Evolutionary conservation across 441 rosid genomes (phyloP).

Genomic region (Adansonia grandidieri): DNA sequence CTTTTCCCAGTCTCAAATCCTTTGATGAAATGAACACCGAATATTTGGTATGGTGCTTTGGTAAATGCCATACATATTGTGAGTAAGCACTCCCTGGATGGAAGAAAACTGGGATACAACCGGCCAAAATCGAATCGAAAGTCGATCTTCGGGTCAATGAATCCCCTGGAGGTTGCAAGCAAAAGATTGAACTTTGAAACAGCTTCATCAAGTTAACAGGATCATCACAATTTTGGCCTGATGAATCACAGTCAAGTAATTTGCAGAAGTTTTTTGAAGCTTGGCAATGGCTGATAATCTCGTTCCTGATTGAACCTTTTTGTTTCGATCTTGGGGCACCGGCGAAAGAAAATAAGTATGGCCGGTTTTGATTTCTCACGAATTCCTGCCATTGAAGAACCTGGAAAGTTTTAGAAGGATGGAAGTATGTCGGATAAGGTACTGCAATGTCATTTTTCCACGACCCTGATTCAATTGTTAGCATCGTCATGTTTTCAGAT

Average conservation of each 20-base stretch:
- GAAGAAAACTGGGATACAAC: conserved; percentile 24
- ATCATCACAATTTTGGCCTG: background rate
- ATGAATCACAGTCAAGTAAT: conserved; percentile 10
- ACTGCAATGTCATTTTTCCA: conserved; percentile 47
- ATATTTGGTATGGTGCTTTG: background rate
- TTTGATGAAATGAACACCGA: conserved; percentile 20
- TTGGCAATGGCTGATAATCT: conserved; percentile 21
- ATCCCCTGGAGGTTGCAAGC: conserved; percentile 23
- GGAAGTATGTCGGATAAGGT: conserved; percentile 63
- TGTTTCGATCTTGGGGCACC: conserved; percentile 52
- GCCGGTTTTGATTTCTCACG: conserved; percentile 39
- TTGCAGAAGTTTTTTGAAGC: conserved; percentile 11
- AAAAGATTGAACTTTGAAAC: conserved; percentile 6
- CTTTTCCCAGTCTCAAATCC: background rate
- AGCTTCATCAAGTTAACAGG: conserved; percentile 6
- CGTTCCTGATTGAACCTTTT: conserved; percentile 18
- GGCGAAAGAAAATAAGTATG: conserved; percentile 47
- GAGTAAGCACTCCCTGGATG: conserved; percentile 25
- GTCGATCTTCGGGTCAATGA: conserved; percentile 18
- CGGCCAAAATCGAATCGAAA: conserved; percentile 17
- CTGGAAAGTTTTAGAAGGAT: conserved; percentile 45
- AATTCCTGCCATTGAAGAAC: conserved; percentile 47
- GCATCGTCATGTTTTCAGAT: conserved; percentile 52
- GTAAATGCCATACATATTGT: conserved; percentile 25
- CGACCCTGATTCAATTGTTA: conserved; percentile 50